phyloP scores from a whole-genome alignment of 306 rosid genomes.

The Trifolium dubium region DNA sequence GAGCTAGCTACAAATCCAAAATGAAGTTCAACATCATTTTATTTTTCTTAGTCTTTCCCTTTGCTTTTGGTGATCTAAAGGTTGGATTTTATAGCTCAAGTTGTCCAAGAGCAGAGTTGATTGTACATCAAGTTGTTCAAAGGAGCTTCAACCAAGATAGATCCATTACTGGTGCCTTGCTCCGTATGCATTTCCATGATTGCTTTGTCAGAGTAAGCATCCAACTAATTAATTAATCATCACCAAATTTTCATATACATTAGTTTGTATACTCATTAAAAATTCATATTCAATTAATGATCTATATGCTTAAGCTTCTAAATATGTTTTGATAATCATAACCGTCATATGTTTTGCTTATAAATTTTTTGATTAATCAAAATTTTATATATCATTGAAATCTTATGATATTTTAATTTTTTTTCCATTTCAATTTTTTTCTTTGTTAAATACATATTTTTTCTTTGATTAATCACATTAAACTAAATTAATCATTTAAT shows the following conservation, averaged over 20 bases:
- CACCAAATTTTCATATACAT: too few relatives aligned
- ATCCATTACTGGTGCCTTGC: conserved; percentile 53
- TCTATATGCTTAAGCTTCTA: not conserved
- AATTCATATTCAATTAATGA: too few relatives aligned
- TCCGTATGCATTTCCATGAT: conserved; percentile 70
- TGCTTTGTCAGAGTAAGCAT: conserved; percentile 59
- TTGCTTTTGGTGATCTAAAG: conserved; percentile 44
- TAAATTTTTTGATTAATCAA: too few relatives aligned
- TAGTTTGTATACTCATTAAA: too few relatives aligned
- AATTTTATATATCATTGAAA: too few relatives aligned
- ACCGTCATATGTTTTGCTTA: too few relatives aligned
- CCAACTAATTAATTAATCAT: not conserved
- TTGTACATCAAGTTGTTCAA: conserved; percentile 48
- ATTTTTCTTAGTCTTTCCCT: conserved; percentile 29
- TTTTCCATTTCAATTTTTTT: not conserved
- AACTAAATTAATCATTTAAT: not conserved
- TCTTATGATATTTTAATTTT: too few relatives aligned
- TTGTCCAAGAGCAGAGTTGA: conserved; percentile 56
- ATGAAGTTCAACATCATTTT: conserved; percentile 28
- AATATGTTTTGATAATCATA: too few relatives aligned
- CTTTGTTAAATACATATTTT: too few relatives aligned
- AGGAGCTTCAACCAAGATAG: conserved; percentile 33
- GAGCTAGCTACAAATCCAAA: not conserved
- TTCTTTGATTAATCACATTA: too few relatives aligned
- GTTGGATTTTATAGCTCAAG: conserved; percentile 54